A percentile compares a stretch with the other conserved stretches of the same genome.
phyloP scores from a whole-genome alignment of 2,329 filamentous ascomycete species.

The Diaporthe eres region DNA sequence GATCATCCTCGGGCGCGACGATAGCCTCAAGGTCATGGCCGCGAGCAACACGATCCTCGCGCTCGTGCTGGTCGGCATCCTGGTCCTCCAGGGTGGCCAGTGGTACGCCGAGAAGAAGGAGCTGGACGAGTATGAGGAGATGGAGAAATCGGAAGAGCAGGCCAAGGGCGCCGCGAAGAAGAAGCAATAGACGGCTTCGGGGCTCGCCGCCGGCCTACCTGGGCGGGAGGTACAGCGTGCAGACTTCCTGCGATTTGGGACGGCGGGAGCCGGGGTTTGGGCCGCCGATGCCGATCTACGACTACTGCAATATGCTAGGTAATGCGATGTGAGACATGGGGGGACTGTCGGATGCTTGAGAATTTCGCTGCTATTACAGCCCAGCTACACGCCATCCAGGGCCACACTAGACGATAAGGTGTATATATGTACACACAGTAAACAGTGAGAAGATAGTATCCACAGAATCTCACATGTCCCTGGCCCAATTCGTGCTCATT shows the following conservation, averaged over 20 bases:
- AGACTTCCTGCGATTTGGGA: neutral
- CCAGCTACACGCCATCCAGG: neutral
- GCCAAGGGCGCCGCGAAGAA: conserved; percentile 41
- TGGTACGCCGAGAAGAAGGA: conserved; percentile 99
- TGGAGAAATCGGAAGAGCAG: conserved; percentile 63
- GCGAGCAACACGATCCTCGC: conserved; percentile 98
- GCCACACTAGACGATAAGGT: neutral
- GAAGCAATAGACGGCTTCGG: conserved; percentile 43
- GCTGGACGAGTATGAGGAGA: conserved; percentile 79
- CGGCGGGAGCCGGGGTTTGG: neutral
- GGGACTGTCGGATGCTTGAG: neutral
- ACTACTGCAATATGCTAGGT: neutral
- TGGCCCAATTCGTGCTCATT: neutral
- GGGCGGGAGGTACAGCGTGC: no score
- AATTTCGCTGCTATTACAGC: neutral
- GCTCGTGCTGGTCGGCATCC: conserved; percentile 89
- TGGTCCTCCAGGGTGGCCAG: conserved; percentile 95
- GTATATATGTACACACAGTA: neutral
- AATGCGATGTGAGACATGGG: neutral
- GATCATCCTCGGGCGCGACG: conserved; percentile 83
- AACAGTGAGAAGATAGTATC: conserved; percentile 1
- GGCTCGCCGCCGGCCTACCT: neutral
- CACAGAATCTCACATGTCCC: neutral
- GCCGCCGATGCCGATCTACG: neutral
- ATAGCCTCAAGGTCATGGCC: conserved; percentile 89